Evolutionary conservation across 73 alveolate species (phyloP).

Genomic region (Tetrahymena borealis): DNA sequence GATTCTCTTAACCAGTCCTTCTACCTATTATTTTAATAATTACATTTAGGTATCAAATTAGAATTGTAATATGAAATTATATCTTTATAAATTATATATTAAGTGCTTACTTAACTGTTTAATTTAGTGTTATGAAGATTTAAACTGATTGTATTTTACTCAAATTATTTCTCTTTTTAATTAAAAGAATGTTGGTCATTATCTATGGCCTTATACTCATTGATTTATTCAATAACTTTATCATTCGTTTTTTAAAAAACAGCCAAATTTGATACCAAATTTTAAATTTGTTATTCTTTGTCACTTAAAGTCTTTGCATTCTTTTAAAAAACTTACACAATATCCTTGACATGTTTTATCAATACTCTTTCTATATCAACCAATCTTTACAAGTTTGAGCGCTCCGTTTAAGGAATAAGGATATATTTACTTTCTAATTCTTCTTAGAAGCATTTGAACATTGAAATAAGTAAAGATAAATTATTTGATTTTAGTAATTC

Average conservation of each 20-base stretch:
- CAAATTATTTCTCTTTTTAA: neutral
- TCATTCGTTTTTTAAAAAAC: neutral
- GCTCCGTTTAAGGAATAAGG: neutral
- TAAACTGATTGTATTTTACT: neutral
- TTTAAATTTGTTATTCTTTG: neutral
- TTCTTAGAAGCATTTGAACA: neutral
- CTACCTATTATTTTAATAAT: neutral
- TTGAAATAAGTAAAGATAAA: neutral
- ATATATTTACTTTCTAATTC: neutral
- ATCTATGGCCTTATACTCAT: neutral
- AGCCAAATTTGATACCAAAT: neutral
- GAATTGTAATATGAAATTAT: no score
- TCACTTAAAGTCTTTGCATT: neutral
- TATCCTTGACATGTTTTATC: neutral
- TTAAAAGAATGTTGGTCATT: neutral
- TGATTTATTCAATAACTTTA: neutral
- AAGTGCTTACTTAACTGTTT: neutral
- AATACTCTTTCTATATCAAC: neutral
- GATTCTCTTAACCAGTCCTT: neutral
- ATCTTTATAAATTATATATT: neutral
- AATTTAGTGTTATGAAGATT: neutral
- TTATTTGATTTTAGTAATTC: neutral
- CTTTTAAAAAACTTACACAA: neutral
- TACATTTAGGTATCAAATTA: neutral
- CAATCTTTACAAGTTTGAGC: neutral